These are phyloP conservation scores for Neurospora discreta DNA, from an alignment of 495 filamentous ascomycete species.

Conservation along the genomic window DNA sequence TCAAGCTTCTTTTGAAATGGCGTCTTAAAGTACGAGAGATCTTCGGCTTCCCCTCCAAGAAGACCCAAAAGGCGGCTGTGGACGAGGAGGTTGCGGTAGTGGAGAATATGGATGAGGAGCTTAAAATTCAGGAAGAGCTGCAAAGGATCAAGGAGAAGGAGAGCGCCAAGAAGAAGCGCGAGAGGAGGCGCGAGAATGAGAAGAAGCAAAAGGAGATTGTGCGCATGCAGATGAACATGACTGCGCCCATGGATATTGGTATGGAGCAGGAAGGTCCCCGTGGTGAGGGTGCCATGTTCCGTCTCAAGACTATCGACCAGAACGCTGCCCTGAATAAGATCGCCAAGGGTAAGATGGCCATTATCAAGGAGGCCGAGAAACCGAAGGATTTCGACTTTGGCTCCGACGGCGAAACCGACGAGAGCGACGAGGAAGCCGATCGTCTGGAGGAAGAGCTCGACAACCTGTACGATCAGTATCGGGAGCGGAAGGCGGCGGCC, in stretches of 20 bases:
- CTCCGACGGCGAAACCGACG: slow-evolving; percentile 42
- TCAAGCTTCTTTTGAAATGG: slow-evolving; percentile 88
- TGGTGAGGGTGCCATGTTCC: slow-evolving; percentile 74
- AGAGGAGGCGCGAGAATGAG: slow-evolving; percentile 75
- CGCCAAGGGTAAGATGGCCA: slow-evolving; percentile 64
- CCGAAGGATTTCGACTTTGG: slow-evolving; percentile 50
- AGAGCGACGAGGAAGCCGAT: slow-evolving; percentile 71
- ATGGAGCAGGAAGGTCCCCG: slow-evolving; percentile 75
- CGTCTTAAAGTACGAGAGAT: slow-evolving; percentile 79
- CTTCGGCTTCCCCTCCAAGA: slow-evolving; percentile 78
- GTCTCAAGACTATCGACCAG: slow-evolving; percentile 66
- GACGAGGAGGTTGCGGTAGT: slow-evolving; percentile 71
- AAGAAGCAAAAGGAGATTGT: slow-evolving; percentile 81
- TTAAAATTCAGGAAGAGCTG: slow-evolving; percentile 78
- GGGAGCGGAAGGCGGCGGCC: slow-evolving; percentile 60
- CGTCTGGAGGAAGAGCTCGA: slow-evolving; percentile 75
- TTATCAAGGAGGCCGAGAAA: slow-evolving; percentile 40
- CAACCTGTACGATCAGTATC: slow-evolving; percentile 72
- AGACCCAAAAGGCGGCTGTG: slow-evolving; percentile 34
- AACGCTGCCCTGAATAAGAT: slow-evolving; percentile 57
- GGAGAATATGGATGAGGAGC: slow-evolving; percentile 84
- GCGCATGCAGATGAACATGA: slow-evolving; percentile 95
- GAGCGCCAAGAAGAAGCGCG: slow-evolving; percentile 60
- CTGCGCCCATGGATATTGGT: slow-evolving; percentile 87
- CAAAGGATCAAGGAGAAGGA: slow-evolving; percentile 71